Conservation (phyloP, 179 eudicot species). For the Gypsophila paniculata region DNA sequence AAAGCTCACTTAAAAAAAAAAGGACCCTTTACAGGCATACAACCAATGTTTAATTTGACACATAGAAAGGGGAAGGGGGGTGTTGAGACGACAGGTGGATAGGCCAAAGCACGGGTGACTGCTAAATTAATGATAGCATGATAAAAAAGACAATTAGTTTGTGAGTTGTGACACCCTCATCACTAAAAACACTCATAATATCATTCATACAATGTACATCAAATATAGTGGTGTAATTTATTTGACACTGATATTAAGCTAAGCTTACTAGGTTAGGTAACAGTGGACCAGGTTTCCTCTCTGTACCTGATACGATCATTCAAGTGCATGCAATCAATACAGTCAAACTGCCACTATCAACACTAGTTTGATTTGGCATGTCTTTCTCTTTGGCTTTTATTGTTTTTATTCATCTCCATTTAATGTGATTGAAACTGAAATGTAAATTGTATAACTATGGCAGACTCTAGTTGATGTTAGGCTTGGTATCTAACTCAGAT, state of each 20-base stretch:
- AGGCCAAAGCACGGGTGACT: constrained; percentile 35
- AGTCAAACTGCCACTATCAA: constrained; percentile 11
- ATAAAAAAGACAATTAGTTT: constrained; percentile 8
- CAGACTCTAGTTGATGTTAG: constrained; percentile 13
- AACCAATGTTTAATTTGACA: constrained; percentile 24
- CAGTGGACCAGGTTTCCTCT: constrained; percentile 31
- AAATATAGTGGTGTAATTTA: constrained; percentile 5
- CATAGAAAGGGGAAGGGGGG: constrained; percentile 14
- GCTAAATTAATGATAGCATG: constrained; percentile 30
- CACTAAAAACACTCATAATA: constrained; percentile 1
- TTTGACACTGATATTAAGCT: background rate
- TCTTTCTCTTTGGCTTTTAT: constrained; percentile 9
- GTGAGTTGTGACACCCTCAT: constrained; percentile 17
- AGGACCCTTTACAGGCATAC: background rate
- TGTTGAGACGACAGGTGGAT: constrained; percentile 28
- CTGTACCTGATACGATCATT: constrained; percentile 30
- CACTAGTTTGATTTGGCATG: constrained; percentile 25
- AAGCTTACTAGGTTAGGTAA: constrained; percentile 22
- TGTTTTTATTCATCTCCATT: background rate
- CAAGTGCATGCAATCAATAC: constrained; percentile 30
- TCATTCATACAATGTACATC: constrained; percentile 5
- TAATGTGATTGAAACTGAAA: constrained; percentile 3
- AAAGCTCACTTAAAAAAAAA: constrained; percentile 4
- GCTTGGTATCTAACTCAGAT: constrained; percentile 11
- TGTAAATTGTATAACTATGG: background rate